Evolutionary conservation across 331 rosid species (phyloP).

Genomic region (Pyracantha coccinea): DNA sequence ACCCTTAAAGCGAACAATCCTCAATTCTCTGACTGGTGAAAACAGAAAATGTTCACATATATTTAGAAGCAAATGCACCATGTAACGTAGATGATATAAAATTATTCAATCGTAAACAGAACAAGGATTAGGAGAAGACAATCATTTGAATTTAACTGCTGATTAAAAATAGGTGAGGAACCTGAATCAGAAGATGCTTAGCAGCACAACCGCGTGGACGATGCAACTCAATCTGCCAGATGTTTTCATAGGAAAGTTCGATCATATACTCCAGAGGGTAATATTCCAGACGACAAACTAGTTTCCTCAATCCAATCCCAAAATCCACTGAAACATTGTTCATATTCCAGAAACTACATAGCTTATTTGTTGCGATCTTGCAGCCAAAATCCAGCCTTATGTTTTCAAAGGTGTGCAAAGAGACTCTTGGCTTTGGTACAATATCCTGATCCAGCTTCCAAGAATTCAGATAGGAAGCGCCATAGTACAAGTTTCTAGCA

Average conservation of each 20-base stretch:
- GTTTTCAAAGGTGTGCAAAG: conserved; percentile 28
- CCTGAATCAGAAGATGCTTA: conserved; percentile 75
- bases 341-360: conserved; percentile 35
- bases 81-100: neutral
- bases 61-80: neutral
- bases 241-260: conserved; percentile 61
- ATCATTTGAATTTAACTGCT: no score
- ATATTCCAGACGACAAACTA: conserved; percentile 32
- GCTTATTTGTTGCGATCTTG: conserved; percentile 39
- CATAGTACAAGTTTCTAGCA: conserved; percentile 19
- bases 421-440: conserved; percentile 38
- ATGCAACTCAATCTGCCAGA: conserved; percentile 69
- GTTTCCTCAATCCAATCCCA: conserved; percentile 48
- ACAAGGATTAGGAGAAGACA: neutral
- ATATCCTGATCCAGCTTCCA: conserved; percentile 22
- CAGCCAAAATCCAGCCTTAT: conserved; percentile 58
- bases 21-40: no score
- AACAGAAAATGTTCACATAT: no score
- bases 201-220: conserved; percentile 23
- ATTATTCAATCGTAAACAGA: neutral
- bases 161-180: conserved; percentile 4
- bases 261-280: conserved; percentile 32
- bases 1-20: no score
- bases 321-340: conserved; percentile 35
- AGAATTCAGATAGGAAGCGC: conserved; percentile 28